Evolutionary conservation across 2,329 filamentous ascomycete species (phyloP).

Genomic region (Beauveria pseudobassiana): DNA sequence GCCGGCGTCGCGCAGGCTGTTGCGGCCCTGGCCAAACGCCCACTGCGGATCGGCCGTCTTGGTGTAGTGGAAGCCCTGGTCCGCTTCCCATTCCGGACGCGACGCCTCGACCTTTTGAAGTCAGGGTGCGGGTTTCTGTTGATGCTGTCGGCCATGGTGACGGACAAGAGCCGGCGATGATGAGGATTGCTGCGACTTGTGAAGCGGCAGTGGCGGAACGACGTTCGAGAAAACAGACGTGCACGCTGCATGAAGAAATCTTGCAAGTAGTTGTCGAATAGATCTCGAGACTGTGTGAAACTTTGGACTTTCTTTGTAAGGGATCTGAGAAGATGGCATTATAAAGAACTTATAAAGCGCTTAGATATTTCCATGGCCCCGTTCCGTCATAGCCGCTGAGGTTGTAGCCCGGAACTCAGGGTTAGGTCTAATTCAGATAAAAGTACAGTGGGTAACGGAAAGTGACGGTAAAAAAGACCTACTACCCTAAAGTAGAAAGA

Average conservation of each 20-base stretch:
- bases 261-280: background rate
- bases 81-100: constrained; percentile 52
- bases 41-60: constrained; percentile 59
- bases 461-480: too few relatives aligned
- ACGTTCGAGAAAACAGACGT: background rate
- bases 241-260: background rate
- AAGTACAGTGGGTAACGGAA: too few relatives aligned
- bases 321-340: background rate
- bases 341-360: constrained; percentile 5
- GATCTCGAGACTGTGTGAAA: background rate
- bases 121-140: constrained; percentile 64
- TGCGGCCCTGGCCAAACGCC: constrained; percentile 59
- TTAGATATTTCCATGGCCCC: background rate
- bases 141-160: constrained; percentile 19
- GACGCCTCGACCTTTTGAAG: constrained; percentile 66
- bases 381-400: background rate
- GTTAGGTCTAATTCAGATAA: too few relatives aligned
- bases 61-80: constrained; percentile 44
- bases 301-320: background rate
- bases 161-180: background rate
- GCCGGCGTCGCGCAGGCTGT: constrained; percentile 32
- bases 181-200: background rate
- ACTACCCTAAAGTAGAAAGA: too few relatives aligned
- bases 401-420: background rate
- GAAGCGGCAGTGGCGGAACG: background rate